These are phyloP conservation scores for Skeletonema marinoi DNA, from an alignment of 108 stramenopile genomes.

Conservation along the genomic window DNA sequence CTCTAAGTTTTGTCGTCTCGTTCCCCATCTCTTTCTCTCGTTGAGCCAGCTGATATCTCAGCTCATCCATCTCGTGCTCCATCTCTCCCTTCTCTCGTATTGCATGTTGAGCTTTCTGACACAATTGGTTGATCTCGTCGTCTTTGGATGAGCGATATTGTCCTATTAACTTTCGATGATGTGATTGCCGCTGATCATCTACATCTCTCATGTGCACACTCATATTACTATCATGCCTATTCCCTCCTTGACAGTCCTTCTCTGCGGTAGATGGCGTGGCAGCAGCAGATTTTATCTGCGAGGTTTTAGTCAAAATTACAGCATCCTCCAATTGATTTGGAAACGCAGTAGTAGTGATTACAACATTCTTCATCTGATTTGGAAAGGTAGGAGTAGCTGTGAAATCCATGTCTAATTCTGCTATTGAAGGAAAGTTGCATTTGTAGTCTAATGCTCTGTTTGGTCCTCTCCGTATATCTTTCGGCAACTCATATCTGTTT, in stretches of 20 bases:
- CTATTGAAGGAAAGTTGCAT: not conserved
- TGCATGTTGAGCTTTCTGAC: slow-evolving; percentile 1
- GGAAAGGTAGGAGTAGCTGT: not conserved
- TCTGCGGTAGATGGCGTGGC: not conserved
- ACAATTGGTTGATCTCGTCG: slow-evolving; percentile 4
- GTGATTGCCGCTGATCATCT: too few relatives aligned
- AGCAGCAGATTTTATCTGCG: not conserved
- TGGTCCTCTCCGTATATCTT: not conserved
- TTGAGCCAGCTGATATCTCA: slow-evolving; percentile 8
- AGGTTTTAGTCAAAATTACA: too few relatives aligned
- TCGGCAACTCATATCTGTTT: not conserved
- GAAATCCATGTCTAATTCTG: not conserved
- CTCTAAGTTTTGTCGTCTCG: slow-evolving; percentile 6
- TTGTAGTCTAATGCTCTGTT: not conserved
- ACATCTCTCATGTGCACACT: not conserved
- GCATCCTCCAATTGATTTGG: not conserved
- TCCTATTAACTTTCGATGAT: not conserved
- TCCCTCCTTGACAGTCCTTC: not conserved
- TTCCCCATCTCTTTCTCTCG: slow-evolving; percentile 19
- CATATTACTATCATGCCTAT: not conserved
- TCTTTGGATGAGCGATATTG: slow-evolving; percentile 7
- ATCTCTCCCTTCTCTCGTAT: slow-evolving; percentile 8
- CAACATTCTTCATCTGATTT: not conserved
- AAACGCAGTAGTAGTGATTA: not conserved
- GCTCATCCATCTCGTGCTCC: not conserved